Evolutionary conservation across 2,329 filamentous ascomycete genomes (phyloP), one percentile per base, ranked within the genome.

Genomic region (Diaporthe nobilis): DNA sequence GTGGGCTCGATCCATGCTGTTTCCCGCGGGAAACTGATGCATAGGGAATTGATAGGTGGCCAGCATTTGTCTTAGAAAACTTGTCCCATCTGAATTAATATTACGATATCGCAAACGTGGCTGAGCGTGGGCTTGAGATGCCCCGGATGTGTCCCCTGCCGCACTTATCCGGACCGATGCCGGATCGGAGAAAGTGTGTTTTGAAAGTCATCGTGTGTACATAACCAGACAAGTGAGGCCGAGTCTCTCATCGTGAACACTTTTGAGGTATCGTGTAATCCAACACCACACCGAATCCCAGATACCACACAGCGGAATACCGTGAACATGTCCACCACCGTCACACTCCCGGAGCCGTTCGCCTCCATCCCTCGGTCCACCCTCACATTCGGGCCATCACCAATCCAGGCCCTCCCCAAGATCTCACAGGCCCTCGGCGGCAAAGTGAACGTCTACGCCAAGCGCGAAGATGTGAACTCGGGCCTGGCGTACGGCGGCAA

Each of bases 381-480:
- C 13, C 89, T 94, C 79, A 90, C 93, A 76, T 92, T 94, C 72
- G 91, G 91, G 0, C 90, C 92, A 22, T 94, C 92, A 0, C 92
- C 92, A 42, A 92, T 94, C 80, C 92, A 94, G 81, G 83, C 87
- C 71, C 89, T 95, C 49, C 90, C 91, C 73, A 88, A 92, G 77
- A 93, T 94, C 80, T 91, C 91, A 44, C 82, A 87, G 72, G 90
- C 90, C 34, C 87, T 94, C 7, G 88, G 90, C 67, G 88, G 88
- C 42, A 88, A 88, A 79, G 90, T 93, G 55, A 86, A 88, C 28
- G 88, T 94, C 77, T 94, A 91, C 81, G 92, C 93, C 72, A 94
- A 94, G 84, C 89, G 93, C 70, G 93, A 94, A 78, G 93, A 94
- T 84, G 91, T 91, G 80, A 93, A 93, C 84, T 93, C 91, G 2